Conservation (phyloP, 108 stramenopile genomes). For the Discostella pseudostelligera region DNA sequence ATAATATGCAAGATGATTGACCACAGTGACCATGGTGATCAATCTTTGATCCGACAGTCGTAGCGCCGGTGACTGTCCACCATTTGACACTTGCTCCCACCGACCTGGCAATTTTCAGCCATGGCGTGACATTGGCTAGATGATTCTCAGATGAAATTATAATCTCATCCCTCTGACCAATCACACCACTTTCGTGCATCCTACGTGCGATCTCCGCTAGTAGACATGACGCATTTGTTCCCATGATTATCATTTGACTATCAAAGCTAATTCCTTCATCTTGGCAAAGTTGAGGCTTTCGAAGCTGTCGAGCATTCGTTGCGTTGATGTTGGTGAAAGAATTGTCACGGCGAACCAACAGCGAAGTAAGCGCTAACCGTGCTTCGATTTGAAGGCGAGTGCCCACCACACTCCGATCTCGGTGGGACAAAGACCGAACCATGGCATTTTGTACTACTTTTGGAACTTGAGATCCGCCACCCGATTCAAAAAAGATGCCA, state of each 20-base stretch:
- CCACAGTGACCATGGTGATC: background rate
- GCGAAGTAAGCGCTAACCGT: constrained; percentile 34
- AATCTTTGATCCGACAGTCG: background rate
- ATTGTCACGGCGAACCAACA: constrained; percentile 52
- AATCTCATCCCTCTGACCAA: constrained; percentile 62
- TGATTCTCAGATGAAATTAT: constrained; percentile 83
- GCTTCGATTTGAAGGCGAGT: constrained; percentile 47
- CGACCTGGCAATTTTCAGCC: constrained; percentile 53
- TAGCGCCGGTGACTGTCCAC: constrained; percentile 50
- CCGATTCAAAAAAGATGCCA: constrained; percentile 77
- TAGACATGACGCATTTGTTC: constrained; percentile 72
- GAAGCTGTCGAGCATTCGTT: background rate
- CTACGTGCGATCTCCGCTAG: constrained; percentile 51
- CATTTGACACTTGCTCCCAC: constrained; percentile 58
- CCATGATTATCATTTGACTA: constrained; percentile 45
- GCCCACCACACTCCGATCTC: constrained; percentile 68
- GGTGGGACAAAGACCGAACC: constrained; percentile 38
- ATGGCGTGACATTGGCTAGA: constrained; percentile 75
- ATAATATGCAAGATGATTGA: constrained; percentile 31
- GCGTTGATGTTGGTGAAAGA: constrained; percentile 14
- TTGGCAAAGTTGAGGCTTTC: background rate
- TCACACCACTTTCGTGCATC: constrained; percentile 32
- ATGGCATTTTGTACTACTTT: constrained; percentile 52
- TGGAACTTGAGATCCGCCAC: constrained; percentile 85
- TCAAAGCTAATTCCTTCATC: background rate